A percentile compares a stretch with the other conserved stretches of the same genome.
Evolutionary conservation across 2,329 filamentous ascomycete species (phyloP).

Genomic region (Nakataea oryzae): DNA sequence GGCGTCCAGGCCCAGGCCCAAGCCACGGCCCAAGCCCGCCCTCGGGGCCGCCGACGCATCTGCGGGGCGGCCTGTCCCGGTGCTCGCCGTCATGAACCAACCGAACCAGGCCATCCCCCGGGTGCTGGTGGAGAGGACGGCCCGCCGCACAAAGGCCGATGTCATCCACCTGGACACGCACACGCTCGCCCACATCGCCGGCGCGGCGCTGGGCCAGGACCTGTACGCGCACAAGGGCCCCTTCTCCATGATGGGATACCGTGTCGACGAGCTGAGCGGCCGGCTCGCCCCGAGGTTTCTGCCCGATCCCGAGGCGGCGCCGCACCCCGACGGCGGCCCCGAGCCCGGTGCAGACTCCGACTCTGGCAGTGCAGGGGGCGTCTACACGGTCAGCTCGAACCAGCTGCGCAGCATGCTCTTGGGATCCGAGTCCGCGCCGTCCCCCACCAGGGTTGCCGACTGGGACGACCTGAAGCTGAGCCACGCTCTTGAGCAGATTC

Average conservation of each 20-base stretch:
- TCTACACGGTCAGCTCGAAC: background rate
- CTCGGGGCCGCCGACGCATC: constrained; percentile 6
- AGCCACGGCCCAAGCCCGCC: constrained; percentile 1
- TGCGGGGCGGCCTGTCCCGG: constrained; percentile 19
- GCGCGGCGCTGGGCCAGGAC: constrained; percentile 57
- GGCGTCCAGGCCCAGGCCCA: constrained; percentile 7
- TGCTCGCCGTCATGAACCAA: constrained; percentile 23
- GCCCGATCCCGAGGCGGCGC: constrained; percentile 17
- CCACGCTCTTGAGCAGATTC: constrained; percentile 44
- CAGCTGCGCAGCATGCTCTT: background rate
- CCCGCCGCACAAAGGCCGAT: constrained; percentile 43
- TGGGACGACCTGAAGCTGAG: constrained; percentile 55
- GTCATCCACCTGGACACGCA: constrained; percentile 58
- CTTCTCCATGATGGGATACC: constrained; percentile 45
- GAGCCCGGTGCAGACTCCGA: constrained; percentile 8
- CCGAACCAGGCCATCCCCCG: constrained; percentile 17
- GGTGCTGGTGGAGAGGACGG: constrained; percentile 18
- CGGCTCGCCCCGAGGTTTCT: constrained; percentile 30
- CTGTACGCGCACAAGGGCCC: constrained; percentile 34
- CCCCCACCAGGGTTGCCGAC: constrained; percentile 11
- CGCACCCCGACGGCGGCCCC: constrained; percentile 22
- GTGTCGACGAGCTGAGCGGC: constrained; percentile 43
- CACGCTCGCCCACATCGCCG: constrained; percentile 59
- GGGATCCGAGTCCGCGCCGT: background rate
- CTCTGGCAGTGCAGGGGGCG: background rate